Evolutionary conservation across 192 early-diverging fungal genomes (phyloP), one percentile per base, ranked within the genome.

Genomic region (Thoreauomyces humboldtii): DNA sequence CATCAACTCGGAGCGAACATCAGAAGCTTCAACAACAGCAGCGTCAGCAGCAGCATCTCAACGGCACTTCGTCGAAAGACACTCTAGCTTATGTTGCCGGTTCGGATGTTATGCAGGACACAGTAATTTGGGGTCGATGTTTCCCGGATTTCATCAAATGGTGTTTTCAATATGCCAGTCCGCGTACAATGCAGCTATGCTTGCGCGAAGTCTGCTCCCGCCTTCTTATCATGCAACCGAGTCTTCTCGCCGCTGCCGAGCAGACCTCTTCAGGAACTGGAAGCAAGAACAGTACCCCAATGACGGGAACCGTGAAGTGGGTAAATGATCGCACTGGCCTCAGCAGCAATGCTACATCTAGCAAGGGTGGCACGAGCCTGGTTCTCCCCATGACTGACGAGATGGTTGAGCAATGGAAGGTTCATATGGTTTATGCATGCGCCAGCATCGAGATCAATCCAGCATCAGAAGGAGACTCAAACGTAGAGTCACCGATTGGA

Each of bases 341-440:
- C 27, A 29, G 50, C 2, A 44, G 61, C 61, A 55, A 22, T n/a
- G 33, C 36, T 7, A 29, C n/a, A 11, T 44, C 52, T 22, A 22
- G 38, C 21, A 56, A 56, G 43, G 51, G 50, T 22, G n/a, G 31
- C 31, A 56, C 21, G 2, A 11, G 22, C 45, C 9, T 60, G 15
- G n/a, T 57, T 5, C 21, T 71, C 24, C 63, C 70, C 1, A 33
- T 66, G 32, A 71, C 58, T 0, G 72, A 73, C 28, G 88, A 84
- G 27, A 77, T 91, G 21, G 74, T 94, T 34, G 80, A 83, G 6
- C 88, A 92, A 65, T 94, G 90, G 90, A 73, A 79, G 32, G 74
- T 83, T 1, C 91, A 87, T 72, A 64, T 92, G 1, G 81, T 82
- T 2, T 88, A 87, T 70, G 87, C 86, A 0, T 89, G 83, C 37